These are phyloP conservation scores for Dryas integrifolia DNA, from an alignment of 331 rosid genomes.

Conservation along the genomic window DNA sequence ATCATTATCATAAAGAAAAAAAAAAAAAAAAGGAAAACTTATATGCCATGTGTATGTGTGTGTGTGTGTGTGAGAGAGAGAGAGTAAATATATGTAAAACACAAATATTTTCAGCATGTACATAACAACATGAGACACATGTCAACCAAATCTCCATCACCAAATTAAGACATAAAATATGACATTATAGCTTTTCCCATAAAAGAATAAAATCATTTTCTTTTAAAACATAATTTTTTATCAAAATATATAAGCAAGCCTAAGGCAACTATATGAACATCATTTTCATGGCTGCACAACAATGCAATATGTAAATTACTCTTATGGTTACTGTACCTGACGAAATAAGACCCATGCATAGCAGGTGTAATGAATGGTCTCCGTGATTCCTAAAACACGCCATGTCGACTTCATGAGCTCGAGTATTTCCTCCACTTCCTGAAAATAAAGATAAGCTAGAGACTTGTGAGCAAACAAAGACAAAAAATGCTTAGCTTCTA, in stretches of 20 bases:
- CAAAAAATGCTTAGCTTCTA: neutral
- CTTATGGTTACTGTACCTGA: constrained; percentile 53
- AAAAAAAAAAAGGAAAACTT: neutral
- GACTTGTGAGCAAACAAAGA: neutral
- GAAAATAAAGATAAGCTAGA: constrained; percentile 33
- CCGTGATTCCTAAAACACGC: constrained; percentile 95
- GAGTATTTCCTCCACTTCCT: constrained; percentile 96
- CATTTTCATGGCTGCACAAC: neutral
- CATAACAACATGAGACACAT: neutral
- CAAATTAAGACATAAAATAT: neutral
- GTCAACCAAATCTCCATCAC: neutral
- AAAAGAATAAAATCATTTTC: neutral
- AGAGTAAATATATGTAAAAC: neutral
- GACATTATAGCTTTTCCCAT: neutral
- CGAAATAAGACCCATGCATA: constrained; percentile 97
- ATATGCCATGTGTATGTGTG: neutral
- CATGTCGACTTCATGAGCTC: constrained; percentile 95
- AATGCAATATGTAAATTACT: constrained; percentile 6
- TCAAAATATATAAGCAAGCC: no score
- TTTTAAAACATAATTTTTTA: no score
- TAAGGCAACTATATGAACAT: no score
- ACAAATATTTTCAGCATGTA: neutral
- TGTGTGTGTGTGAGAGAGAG: neutral
- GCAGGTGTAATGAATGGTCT: constrained; percentile 92
- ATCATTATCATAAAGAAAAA: neutral